These are phyloP conservation scores for Rhododendron simsii DNA, from an alignment of 148 eudicot genomes.

Conservation along the genomic window DNA sequence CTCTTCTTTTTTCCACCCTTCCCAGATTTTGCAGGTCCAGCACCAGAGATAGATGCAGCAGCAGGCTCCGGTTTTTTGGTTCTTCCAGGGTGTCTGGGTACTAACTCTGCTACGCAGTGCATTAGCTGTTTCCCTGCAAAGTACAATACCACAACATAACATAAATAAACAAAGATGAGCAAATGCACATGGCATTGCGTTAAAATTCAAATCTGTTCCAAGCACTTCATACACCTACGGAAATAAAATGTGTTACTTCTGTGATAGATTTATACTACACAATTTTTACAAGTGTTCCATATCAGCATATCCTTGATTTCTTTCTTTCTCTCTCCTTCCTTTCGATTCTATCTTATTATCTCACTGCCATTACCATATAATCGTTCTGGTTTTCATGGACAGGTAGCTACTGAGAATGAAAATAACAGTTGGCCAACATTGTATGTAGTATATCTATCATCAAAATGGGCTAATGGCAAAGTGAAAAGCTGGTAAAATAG, in stretches of 20 bases:
- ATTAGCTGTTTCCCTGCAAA: conserved; percentile 49
- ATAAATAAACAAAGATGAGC: not conserved
- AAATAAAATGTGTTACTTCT: not conserved
- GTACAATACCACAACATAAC: not conserved
- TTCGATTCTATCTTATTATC: not conserved
- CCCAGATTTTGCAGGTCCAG: conserved; percentile 26
- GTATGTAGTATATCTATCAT: not conserved
- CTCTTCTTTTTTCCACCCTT: conserved; percentile 31
- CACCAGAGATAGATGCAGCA: conserved; percentile 19
- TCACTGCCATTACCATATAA: not conserved
- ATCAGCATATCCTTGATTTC: not conserved
- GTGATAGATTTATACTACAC: not conserved
- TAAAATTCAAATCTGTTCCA: not conserved
- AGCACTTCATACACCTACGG: not conserved
- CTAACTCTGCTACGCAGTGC: conserved; percentile 63
- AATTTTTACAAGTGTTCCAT: not conserved
- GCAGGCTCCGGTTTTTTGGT: conserved; percentile 63
- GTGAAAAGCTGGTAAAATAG: not conserved
- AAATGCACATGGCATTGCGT: not conserved
- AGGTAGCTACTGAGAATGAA: not conserved
- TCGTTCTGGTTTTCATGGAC: not conserved
- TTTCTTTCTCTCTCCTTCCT: not conserved
- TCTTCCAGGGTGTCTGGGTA: conserved; percentile 73
- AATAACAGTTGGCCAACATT: not conserved
- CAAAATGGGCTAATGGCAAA: not conserved